Evolutionary conservation across 345 rosid species (phyloP), one percentile per base, ranked within the genome.

Genomic region (Linum trigynum): DNA sequence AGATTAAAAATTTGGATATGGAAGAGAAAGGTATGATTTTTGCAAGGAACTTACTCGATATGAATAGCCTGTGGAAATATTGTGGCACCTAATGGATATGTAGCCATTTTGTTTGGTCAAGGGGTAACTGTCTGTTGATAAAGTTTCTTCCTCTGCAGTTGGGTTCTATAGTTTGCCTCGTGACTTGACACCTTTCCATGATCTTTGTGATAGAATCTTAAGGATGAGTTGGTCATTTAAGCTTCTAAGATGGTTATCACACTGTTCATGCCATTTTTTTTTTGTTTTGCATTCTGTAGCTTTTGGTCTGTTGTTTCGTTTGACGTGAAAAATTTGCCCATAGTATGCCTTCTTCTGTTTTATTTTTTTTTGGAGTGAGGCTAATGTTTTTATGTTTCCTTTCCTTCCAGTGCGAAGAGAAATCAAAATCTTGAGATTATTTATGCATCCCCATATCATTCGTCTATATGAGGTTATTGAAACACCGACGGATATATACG

Each of bases 391-490:
- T 48, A 9, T 3, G 14, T 57, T 56, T 63, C 55, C 38, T 55
- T 64, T 71, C 78, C 65, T 23, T 72, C 75, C 85, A 95, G 99
- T 91, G 72, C 78, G 91, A 67, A 83, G 96, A 75, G 99, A 95
- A 77, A 89, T 95, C 72, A 95, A 89, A 74, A 84, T 95, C 65
- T 70, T 86, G 83, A 95, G 91, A 69, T 69, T 95, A 67, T 86
- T 95, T 74, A 88, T 86, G 90, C 99, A 95, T 75, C 99, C 99
- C 71, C 96, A 95, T 66, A 86, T 91, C 41, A 84, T 91, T 58
- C 80, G 99, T 71, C 85, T 91, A 39, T 95, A 87, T 42, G 99
- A 95, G 81, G 95, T 89, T 45, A 86, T 95, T 63, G 99, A 95
- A 78, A 95, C 96, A 39, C 72, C 83, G 2, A 78, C 86, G 35